A percentile compares a stretch with the other conserved stretches of the same genome.
phyloP scores from a whole-genome alignment of 176 grass and related monocot species.

The Hordeum marinum region DNA sequence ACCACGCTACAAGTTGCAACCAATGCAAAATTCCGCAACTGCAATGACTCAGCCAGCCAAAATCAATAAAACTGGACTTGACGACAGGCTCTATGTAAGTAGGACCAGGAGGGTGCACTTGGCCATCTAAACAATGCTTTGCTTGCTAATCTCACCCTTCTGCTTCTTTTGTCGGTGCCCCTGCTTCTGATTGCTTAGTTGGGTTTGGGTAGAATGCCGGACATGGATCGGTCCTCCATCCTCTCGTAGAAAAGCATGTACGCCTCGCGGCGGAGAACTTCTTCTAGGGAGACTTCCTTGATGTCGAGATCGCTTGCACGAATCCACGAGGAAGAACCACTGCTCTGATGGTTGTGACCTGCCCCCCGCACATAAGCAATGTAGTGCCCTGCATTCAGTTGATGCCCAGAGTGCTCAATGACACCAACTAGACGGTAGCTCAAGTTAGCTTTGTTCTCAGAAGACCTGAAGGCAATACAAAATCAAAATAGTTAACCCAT shows the following conservation, averaged over 20 bases:
- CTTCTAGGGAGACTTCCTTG: constrained; percentile 46
- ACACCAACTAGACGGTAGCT: constrained; percentile 40
- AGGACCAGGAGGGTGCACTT: neutral
- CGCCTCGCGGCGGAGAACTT: constrained; percentile 56
- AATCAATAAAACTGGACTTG: neutral
- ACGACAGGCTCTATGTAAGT: neutral
- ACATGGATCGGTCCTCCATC: constrained; percentile 15
- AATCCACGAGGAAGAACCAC: constrained; percentile 42
- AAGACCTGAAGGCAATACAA: constrained; percentile 26
- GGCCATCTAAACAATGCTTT: neutral
- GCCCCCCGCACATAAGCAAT: constrained; percentile 53
- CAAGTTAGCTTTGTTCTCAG: constrained; percentile 18
- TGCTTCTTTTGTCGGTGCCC: neutral
- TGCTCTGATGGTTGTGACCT: neutral
- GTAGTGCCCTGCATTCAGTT: constrained; percentile 24
- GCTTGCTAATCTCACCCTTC: neutral
- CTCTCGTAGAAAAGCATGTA: constrained; percentile 86
- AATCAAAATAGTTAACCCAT: neutral
- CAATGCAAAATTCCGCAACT: neutral
- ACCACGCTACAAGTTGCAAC: neutral
- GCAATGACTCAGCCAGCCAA: neutral
- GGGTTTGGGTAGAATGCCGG: neutral
- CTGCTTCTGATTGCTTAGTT: neutral
- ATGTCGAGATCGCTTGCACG: constrained; percentile 42
- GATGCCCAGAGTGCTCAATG: constrained; percentile 31